phyloP scores from a whole-genome alignment of 805 yeast species.

The Kuraishia cidri region DNA sequence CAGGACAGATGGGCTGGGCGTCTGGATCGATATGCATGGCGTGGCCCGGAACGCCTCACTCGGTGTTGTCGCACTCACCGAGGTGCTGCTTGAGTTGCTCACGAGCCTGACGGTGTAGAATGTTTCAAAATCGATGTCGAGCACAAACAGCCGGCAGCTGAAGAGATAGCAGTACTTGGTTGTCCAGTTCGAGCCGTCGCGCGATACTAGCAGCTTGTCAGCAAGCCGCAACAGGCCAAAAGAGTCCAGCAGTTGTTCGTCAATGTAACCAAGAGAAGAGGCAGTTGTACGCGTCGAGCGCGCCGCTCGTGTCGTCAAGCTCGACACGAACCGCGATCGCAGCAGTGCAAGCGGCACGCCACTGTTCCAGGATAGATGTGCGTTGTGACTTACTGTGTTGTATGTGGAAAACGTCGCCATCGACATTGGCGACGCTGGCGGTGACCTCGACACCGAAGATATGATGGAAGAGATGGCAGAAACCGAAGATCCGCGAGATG shows the following conservation, averaged over 20 bases:
- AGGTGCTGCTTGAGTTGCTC: not conserved
- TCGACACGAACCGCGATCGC: not conserved
- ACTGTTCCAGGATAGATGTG: not conserved
- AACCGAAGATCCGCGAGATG: slow-evolving; percentile 22
- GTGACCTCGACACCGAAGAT: slow-evolving; percentile 14
- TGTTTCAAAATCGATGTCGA: slow-evolving; percentile 4
- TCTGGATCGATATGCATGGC: slow-evolving; percentile 1
- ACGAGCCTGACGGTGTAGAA: slow-evolving; percentile 5
- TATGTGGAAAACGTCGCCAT: slow-evolving; percentile 1
- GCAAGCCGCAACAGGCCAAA: slow-evolving; percentile 20
- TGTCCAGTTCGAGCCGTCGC: slow-evolving; percentile 5
- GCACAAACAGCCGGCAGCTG: slow-evolving; percentile 11
- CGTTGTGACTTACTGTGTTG: not conserved
- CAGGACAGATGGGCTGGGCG: slow-evolving; percentile 1
- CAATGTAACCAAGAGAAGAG: not conserved
- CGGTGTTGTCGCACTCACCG: not conserved
- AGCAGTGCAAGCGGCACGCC: not conserved
- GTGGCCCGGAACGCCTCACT: not conserved
- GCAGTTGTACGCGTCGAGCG: not conserved
- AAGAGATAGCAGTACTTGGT: slow-evolving; percentile 18
- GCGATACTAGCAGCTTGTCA: slow-evolving; percentile 12
- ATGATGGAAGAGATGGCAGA: slow-evolving; percentile 23
- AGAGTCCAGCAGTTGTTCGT: slow-evolving; percentile 9
- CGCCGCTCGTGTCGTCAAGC: not conserved
- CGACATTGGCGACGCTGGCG: slow-evolving; percentile 1